phyloP scores from a whole-genome alignment of 495 filamentous ascomycete species.

The Copromyces sp. region DNA sequence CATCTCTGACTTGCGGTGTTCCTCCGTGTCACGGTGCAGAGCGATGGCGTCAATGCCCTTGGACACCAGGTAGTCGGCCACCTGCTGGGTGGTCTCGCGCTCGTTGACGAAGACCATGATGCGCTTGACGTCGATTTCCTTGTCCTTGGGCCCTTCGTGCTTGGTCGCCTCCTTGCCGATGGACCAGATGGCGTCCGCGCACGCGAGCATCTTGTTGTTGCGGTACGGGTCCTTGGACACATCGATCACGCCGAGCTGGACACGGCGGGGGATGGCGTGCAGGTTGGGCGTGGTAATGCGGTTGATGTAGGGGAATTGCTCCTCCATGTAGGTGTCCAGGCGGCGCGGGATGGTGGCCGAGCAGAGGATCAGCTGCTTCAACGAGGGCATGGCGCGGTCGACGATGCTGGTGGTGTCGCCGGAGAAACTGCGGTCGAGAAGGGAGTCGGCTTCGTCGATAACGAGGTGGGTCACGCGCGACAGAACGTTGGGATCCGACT shows the following conservation, averaged over 20 bases:
- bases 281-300: conserved; percentile 89
- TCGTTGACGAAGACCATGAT: conserved; percentile 98
- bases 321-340: conserved; percentile 71
- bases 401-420: conserved; percentile 73
- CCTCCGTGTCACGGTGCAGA: conserved; percentile 68
- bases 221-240: conserved; percentile 80
- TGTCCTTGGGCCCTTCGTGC: conserved; percentile 29
- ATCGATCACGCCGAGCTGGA: conserved; percentile 89
- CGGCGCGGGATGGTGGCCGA: conserved; percentile 90
- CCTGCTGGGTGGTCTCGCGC: conserved; percentile 72
- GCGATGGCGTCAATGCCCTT: conserved; percentile 85
- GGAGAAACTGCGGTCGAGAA: conserved; percentile 84
- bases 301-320: conserved; percentile 68
- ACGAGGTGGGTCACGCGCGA: conserved; percentile 79
- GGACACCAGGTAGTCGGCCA: conserved; percentile 65
- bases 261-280: conserved; percentile 87
- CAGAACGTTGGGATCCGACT: conserved; percentile 79
- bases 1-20: conserved; percentile 61
- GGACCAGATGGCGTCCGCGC: conserved; percentile 86
- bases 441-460: conserved; percentile 89
- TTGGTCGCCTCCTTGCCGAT: conserved; percentile 70
- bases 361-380: conserved; percentile 86
- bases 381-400: conserved; percentile 61
- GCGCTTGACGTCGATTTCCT: conserved; percentile 56
- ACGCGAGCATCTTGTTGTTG: conserved; percentile 83